A percentile compares a stretch with the other conserved stretches of the same genome.
Evolutionary conservation across 257 asterid species (phyloP).

Genomic region (Nemophila menziesii): DNA sequence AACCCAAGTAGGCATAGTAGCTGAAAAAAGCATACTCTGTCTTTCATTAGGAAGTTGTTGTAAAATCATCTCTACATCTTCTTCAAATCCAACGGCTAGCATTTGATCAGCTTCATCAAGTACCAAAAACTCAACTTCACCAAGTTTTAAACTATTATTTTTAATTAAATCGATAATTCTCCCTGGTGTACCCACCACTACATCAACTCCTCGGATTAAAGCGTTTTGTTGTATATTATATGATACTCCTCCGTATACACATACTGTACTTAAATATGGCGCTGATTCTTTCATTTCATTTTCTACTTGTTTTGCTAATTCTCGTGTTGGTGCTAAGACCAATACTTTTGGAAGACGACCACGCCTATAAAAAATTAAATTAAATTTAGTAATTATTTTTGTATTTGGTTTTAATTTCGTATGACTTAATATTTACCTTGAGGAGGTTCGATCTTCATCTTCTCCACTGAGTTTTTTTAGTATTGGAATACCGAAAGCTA

Average conservation of each 20-base stretch:
- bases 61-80: conserved; percentile 77
- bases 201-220: conserved; percentile 83
- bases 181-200: conserved; percentile 98
- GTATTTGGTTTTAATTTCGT: background rate
- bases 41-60: conserved; percentile 63
- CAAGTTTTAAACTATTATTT: conserved; percentile 52
- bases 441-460: conserved; percentile 38
- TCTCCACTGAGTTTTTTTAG: conserved; percentile 51
- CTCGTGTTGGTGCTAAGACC: conserved; percentile 99
- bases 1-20: conserved; percentile 98
- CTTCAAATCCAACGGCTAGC: conserved; percentile 99
- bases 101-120: conserved; percentile 99
- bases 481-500: conserved; percentile 92
- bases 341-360: conserved; percentile 72
- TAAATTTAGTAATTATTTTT: conserved; percentile 7
- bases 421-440: conserved; percentile 34
- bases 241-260: conserved; percentile 88
- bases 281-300: conserved; percentile 86
- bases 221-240: conserved; percentile 61
- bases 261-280: conserved; percentile 58
- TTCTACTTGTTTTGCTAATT: conserved; percentile 95
- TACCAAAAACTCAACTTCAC: conserved; percentile 83
- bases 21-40: conserved; percentile 99
- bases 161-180: conserved; percentile 83
- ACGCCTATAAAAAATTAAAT: conserved; percentile 33